Conservation (phyloP, 2,329 filamentous ascomycete genomes). For the Coniella vitis region DNA sequence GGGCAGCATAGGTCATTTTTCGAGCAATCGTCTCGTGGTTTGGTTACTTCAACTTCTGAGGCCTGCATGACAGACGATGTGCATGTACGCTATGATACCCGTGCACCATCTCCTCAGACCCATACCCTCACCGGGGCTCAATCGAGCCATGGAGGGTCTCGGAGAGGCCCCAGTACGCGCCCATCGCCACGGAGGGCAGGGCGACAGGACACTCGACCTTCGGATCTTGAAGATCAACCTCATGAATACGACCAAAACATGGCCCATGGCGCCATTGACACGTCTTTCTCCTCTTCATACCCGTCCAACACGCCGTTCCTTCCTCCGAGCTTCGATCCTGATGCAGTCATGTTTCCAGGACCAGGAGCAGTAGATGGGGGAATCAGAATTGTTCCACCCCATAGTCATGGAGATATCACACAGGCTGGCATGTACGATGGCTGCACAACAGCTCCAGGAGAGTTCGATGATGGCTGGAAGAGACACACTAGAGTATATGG, state of each 20-base stretch:
- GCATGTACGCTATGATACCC: slow-evolving; percentile 2
- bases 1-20: not conserved
- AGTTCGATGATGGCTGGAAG: slow-evolving; percentile 44
- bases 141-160: slow-evolving; percentile 12
- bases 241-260: slow-evolving; percentile 1
- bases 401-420: slow-evolving; percentile 19
- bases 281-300: slow-evolving; percentile 42
- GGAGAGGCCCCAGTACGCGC: slow-evolving; percentile 19
- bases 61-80: slow-evolving; percentile 7
- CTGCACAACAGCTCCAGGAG: slow-evolving; percentile 42
- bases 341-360: slow-evolving; percentile 22
- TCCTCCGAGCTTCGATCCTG: slow-evolving; percentile 30
- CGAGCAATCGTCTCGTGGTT: slow-evolving; percentile 12
- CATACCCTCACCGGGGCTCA: not conserved
- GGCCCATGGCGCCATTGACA: slow-evolving; percentile 13
- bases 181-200: slow-evolving; percentile 28
- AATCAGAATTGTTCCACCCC: slow-evolving; percentile 12
- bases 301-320: slow-evolving; percentile 41
- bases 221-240: not conserved
- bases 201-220: too few species aligned
- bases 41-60: slow-evolving; percentile 9
- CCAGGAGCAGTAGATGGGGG: slow-evolving; percentile 13
- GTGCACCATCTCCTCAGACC: not conserved
- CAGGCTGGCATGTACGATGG: slow-evolving; percentile 42
- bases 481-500: slow-evolving; percentile 54